Evolutionary conservation across 345 rosid species (phyloP), one percentile per base, ranked within the genome.

Genomic region (Psidium friedrichsthalianum): DNA sequence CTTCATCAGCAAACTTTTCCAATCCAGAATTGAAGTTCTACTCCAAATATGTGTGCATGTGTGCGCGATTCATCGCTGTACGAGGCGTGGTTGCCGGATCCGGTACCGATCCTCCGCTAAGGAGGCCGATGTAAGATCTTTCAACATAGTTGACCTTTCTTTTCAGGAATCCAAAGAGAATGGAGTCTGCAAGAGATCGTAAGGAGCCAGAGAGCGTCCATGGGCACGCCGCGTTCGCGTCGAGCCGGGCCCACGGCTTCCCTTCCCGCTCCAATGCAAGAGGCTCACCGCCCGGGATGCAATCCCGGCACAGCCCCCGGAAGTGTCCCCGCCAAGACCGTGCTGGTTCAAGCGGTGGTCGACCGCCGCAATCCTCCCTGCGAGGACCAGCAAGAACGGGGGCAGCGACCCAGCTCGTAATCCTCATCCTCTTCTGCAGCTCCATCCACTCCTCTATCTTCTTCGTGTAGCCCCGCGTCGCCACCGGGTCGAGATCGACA

Each of bases 401-500:
- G 80, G 80, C 80, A 69, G 80, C 36, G 80, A 69, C 80, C 80
- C 5, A 69, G 47, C 47, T 69, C 80, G 47, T 69, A 69, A 69
- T 69, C 80, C 80, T 36, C 80, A 69, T 69, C 47, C 80, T 69
- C 80, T 69, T 69, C 80, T 69, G 80, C 80, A 69, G 80, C 88
- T 93, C 94, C 99, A 96, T 95, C 99, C 99, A 96, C 44, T 96
- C 98, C 83, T 96, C 99, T 91, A 69, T 69, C 47, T 69, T 36
- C 80, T 69, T 69, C 12, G 80, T 69, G 80, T 36, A 69, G 80
- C 24, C 80, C 80, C 80, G 6, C 25, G 47, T 69, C 80, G 80
- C 99, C 99, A 96, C 83, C 96, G n/a, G 89, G 25, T 90, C 93
- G 13, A 96, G 96, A 88, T 96, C 98, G 87, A 95, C 52, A 94